Evolutionary conservation across 805 yeast species (phyloP), one percentile per base, ranked within the genome.

Genomic region (Spathaspora girioi): DNA sequence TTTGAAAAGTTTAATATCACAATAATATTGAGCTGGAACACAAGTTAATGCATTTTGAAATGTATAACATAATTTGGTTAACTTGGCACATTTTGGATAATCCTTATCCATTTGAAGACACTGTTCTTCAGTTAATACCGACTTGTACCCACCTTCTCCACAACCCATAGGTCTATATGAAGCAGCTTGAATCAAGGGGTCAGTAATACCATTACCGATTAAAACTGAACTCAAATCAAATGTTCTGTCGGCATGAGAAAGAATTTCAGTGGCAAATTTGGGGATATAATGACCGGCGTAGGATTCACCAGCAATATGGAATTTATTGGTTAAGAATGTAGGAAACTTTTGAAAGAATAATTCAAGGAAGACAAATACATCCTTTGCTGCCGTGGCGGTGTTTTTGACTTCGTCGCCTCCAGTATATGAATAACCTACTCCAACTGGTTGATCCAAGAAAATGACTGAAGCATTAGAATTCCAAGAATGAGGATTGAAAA

Each of bases 201-300:
- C 79, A 40, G 77, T 73, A 53, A 73, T 67, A 44, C 79, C 79
- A 57, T 75, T 75, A 14, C 79, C 79, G 45, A 75, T 73, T 55
- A 75, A 61, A 11, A 74, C 72, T 4, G 77, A 72, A 19, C 62
- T 38, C 54, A 72, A 67, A 38, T 71, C 70, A 47, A 71, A 70
- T 8, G 69, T 58, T 58, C 75, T 69, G 54, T 84, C 86, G 20
- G 79, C 75, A 61, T 87, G 89, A 40, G 80, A 73, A 60, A 89
- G 71, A 59, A 91, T 89, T 68, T 89, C 96, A 52, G 81, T 67
- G 7, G 96, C 96, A 69, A 91, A 88, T 9, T 80, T 88, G 18
- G 99, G 99, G 57, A 92, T 87, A 71, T 93, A 92, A 65, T 90
- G 96, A 47, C 97, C 97, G 17, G 93, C 97, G 63, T 92, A 91